Conservation (phyloP, 768 basidiomycete genomes). For the Xerocomus potaroensis region DNA sequence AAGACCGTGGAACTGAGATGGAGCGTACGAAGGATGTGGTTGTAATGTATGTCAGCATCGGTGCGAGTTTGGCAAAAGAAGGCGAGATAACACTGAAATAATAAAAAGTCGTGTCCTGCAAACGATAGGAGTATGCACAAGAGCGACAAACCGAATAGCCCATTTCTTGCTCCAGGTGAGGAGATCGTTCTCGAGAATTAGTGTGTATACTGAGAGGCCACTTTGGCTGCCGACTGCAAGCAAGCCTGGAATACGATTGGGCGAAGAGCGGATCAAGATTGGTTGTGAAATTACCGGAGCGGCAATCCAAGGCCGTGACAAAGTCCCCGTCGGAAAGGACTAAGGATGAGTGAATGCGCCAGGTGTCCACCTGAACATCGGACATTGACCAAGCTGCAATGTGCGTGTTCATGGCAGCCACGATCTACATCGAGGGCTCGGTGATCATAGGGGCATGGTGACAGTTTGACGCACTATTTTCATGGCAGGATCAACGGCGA, state of each 20-base stretch:
- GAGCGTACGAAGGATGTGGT: slow-evolving; percentile 52
- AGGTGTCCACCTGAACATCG: slow-evolving; percentile 54
- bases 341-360: slow-evolving; percentile 81
- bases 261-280: neutral
- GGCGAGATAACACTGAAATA: slow-evolving; percentile 44
- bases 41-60: slow-evolving; percentile 71
- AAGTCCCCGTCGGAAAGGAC: slow-evolving; percentile 50
- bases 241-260: slow-evolving; percentile 51
- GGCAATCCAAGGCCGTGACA: slow-evolving; percentile 66
- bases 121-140: slow-evolving; percentile 2
- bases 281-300: slow-evolving; percentile 51
- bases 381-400: slow-evolving; percentile 81
- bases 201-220: slow-evolving; percentile 67
- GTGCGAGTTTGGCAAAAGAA: slow-evolving; percentile 59
- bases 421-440: slow-evolving; percentile 47
- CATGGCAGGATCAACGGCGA: slow-evolving; percentile 74
- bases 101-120: slow-evolving; percentile 8
- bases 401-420: slow-evolving; percentile 62
- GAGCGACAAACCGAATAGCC: slow-evolving; percentile 49
- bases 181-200: slow-evolving; percentile 76
- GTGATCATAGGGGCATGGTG: slow-evolving; percentile 4
- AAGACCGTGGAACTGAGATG: neutral
- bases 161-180: slow-evolving; percentile 83
- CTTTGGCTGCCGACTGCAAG: slow-evolving; percentile 63
- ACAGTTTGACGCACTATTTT: slow-evolving; percentile 59